Evolutionary conservation across 306 rosid species (phyloP).

Genomic region (Quercus variabilis): DNA sequence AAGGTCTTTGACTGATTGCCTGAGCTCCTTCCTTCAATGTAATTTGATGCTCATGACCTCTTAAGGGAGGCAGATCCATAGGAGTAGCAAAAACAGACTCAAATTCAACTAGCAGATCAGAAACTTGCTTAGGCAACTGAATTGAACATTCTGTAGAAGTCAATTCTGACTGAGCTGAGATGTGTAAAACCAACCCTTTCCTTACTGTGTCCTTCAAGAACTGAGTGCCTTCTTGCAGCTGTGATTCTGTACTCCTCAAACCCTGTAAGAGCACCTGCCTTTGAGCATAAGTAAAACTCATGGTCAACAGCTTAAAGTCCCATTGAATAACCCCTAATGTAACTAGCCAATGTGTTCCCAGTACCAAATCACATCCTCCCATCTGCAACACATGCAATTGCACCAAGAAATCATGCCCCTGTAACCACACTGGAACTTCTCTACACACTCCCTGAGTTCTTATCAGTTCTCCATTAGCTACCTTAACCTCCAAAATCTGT

Average conservation of each 20-base stretch:
- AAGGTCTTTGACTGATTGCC: background rate
- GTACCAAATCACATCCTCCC: background rate
- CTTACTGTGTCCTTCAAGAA: too few species aligned
- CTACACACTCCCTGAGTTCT: background rate
- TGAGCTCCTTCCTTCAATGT: background rate
- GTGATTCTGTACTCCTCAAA: too few species aligned
- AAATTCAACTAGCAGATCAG: too few species aligned
- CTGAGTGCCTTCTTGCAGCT: too few species aligned
- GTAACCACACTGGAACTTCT: background rate
- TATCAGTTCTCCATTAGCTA: background rate
- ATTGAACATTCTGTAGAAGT: too few species aligned
- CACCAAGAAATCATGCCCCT: too few species aligned
- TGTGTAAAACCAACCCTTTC: too few species aligned
- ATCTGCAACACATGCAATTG: background rate
- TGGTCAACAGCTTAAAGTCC: background rate
- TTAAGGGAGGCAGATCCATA: background rate
- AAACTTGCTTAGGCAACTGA: too few species aligned
- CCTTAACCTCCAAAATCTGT: too few species aligned
- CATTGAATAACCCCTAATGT: background rate
- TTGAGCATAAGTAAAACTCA: background rate
- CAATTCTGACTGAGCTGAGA: too few species aligned
- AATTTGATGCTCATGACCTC: too few species aligned
- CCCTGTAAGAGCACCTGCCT: too few species aligned
- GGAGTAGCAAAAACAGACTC: background rate
- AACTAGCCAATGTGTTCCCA: background rate